Percentiles rank a stretch among this genome's conserved stretches.
phyloP scores from a whole-genome alignment of 139 green algal species.

The Volvox reticuliferus region DNA sequence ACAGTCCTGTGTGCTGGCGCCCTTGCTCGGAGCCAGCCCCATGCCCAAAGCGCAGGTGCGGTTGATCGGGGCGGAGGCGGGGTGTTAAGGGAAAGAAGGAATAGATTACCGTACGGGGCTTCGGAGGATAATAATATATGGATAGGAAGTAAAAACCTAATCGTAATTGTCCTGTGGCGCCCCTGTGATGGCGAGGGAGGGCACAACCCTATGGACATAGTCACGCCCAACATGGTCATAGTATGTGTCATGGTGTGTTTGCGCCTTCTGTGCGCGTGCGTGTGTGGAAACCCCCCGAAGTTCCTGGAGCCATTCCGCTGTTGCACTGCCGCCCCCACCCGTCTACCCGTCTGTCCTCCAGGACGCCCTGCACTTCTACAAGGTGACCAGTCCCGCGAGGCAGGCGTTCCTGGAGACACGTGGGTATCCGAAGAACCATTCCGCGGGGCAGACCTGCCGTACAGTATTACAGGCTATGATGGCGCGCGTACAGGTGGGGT shows the following conservation, averaged over 20 bases:
- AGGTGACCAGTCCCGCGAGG: conserved; percentile 40
- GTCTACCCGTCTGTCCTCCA: neutral
- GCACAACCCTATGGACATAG: no score
- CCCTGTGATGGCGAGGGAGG: no score
- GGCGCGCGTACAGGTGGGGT: conserved; percentile 14
- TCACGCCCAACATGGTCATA: no score
- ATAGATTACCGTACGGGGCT: no score
- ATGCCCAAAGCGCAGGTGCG: conserved; percentile 9
- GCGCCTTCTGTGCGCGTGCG: no score
- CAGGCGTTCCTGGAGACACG: conserved; percentile 54
- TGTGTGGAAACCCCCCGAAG: no score
- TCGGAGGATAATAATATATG: no score
- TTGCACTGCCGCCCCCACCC: neutral
- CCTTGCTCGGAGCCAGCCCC: conserved; percentile 37
- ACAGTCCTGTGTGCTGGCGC: conserved; percentile 26
- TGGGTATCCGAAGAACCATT: conserved; percentile 55
- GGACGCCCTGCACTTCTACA: conserved; percentile 21
- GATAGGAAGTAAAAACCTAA: no score
- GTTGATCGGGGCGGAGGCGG: neutral
- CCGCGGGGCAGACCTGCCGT: conserved; percentile 26
- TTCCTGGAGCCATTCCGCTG: no score
- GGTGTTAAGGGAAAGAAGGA: neutral
- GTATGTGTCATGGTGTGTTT: no score
- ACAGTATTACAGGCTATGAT: conserved; percentile 50
- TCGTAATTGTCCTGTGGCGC: no score